These are phyloP conservation scores for Trichoderma endophyticum DNA, from an alignment of 2,329 filamentous ascomycete genomes.

Conservation along the genomic window DNA sequence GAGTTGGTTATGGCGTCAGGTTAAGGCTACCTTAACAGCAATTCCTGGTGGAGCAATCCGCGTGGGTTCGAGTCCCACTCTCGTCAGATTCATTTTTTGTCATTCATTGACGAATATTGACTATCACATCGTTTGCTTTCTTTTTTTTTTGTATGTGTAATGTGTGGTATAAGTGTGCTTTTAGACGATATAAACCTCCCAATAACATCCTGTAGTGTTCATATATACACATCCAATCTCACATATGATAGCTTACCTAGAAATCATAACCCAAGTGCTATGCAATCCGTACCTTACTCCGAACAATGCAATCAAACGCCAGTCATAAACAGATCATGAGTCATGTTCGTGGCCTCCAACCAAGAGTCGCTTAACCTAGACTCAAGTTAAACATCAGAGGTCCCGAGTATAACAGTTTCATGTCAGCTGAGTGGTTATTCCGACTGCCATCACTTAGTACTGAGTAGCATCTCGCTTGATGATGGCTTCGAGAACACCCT, in stretches of 20 bases:
- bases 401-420: background rate
- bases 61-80: conserved; percentile 23
- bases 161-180: too few species aligned
- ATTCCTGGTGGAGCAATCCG: conserved; percentile 21
- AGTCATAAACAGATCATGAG: background rate
- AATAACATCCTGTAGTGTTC: background rate
- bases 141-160: background rate
- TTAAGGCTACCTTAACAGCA: conserved; percentile 21
- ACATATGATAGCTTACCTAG: background rate
- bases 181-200: background rate
- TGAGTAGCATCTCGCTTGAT: background rate
- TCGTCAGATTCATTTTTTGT: conserved; percentile 14
- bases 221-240: background rate
- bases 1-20: conserved; percentile 20
- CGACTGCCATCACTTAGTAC: background rate
- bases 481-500: background rate
- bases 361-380: background rate
- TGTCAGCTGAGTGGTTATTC: too few species aligned
- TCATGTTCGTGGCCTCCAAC: background rate
- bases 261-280: background rate
- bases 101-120: background rate
- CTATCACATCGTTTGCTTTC: background rate
- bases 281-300: background rate
- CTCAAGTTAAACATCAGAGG: background rate
- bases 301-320: background rate